phyloP scores from a whole-genome alignment of 768 basidiomycete genomes.

The Psilocybe tampanensis region DNA sequence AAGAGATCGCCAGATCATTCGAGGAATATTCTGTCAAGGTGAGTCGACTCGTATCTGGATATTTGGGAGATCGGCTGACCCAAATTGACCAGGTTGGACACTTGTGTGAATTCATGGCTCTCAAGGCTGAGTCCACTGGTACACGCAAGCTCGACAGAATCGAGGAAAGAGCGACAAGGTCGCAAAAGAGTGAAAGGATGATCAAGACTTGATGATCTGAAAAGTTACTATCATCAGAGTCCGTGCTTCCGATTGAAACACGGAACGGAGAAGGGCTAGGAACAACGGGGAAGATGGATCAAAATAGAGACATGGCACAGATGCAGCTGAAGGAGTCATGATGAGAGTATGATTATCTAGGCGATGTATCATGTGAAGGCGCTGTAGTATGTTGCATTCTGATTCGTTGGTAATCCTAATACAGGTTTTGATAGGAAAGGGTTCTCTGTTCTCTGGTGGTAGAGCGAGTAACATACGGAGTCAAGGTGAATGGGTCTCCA shows the following conservation, averaged over 20 bases:
- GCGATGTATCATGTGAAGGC: neutral
- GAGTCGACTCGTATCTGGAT: neutral
- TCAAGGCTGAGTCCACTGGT: neutral
- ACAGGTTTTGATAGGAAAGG: neutral
- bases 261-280: neutral
- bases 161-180: neutral
- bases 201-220: too few species aligned
- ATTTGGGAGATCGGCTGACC: neutral
- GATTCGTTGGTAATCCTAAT: neutral
- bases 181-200: neutral
- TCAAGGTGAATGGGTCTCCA: neutral
- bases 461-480: too few species aligned
- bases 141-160: neutral
- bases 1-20: neutral
- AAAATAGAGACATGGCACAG: neutral
- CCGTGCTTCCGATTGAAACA: neutral
- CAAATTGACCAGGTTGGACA: neutral
- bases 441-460: neutral
- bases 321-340: neutral
- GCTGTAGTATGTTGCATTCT: neutral
- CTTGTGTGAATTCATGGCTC: neutral
- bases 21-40: slow-evolving; percentile 3
- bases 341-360: neutral
- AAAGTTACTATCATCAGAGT: neutral
- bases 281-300: neutral